Percentiles rank a stretch among this genome's conserved stretches.
phyloP scores from a whole-genome alignment of 2,329 filamentous ascomycete species.

The Thielaviopsis cerberus region DNA sequence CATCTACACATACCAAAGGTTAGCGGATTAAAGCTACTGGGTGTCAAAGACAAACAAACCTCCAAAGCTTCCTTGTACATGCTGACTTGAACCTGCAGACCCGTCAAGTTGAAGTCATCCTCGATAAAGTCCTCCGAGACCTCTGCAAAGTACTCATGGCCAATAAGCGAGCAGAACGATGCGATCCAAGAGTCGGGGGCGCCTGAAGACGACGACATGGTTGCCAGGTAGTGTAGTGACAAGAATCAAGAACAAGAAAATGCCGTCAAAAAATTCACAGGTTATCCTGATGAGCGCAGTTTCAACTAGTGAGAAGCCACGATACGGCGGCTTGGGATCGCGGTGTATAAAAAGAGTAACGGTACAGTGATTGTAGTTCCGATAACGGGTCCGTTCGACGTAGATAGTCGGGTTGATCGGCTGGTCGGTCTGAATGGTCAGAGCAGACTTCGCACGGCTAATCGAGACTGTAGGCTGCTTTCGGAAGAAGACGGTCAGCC shows the following conservation, averaged over 20 bases:
- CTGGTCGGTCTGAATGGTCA: not conserved
- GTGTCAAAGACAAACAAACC: too few relatives aligned
- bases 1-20: too few relatives aligned
- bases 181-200: conserved; percentile 86
- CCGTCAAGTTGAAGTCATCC: conserved; percentile 97
- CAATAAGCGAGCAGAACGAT: conserved; percentile 79
- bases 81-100: conserved; percentile 80
- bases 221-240: conserved; percentile 3
- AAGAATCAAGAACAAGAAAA: not conserved
- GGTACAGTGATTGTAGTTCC: not conserved
- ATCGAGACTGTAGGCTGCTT: not conserved
- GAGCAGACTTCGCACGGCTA: not conserved
- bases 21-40: too few relatives aligned
- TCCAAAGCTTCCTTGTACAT: conserved; percentile 99
- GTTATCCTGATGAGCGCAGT: not conserved
- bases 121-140: conserved; percentile 98
- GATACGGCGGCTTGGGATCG: not conserved
- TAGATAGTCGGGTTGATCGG: not conserved
- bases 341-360: not conserved
- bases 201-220: conserved; percentile 42
- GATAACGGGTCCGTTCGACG: not conserved
- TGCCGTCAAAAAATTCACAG: not conserved
- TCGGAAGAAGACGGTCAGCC: not conserved
- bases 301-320: not conserved
- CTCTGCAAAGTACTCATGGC: conserved; percentile 97